Base-by-base conservation (phyloP, 176 grass and related monocot genomes). In the Poa annua region DNA sequence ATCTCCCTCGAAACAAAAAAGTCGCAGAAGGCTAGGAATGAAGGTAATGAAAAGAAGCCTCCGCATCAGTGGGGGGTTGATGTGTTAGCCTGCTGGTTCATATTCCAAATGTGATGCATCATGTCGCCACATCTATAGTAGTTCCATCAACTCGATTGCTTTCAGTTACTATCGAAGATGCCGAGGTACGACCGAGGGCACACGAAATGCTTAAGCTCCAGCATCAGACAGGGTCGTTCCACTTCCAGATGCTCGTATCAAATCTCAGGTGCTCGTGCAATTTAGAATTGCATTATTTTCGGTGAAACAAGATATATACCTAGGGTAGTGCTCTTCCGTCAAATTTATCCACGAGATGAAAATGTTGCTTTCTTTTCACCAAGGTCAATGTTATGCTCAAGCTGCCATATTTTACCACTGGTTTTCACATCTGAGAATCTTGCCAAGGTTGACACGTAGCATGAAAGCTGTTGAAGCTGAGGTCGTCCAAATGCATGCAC, bases 401-500 rank as follows among this genome's bases (percentile, higher is more conserved):
- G 11, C 32, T 71, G 9, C 9, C 9, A n/a, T 13, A 36, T 36
- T 29, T 29, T 53, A 32, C 15, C 24, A 29, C 4, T 3, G 42
- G 38, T 13, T 59, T 3, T 49, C 70, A 69, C 5, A 61, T 61
- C 11, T 12, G 22, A 12, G 56, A 24, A 24, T 81, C 34, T 24
- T 26, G 34, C 67, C 26, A 70, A 22, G 69, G 63, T 2, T 53
- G 77, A 85, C 82, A 85, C 82, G 87, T 89, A 81, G 38, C 49
- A 74, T 36, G 50, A 19, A 5, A 75, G 59, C 50, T 61, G 62
- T 88, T 75, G 10, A 80, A 26, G 87, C 74, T 85, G 76, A 88
- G 68, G 51, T 69, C 71, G 16, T 42, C 69, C 14, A 76, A 81
- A 76, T 22, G 83, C 71, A 76, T 52, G 42, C 38, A 24, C 60